phyloP scores from a whole-genome alignment of 2,329 filamentous ascomycete species.

The Hymenoscyphus occultus region DNA sequence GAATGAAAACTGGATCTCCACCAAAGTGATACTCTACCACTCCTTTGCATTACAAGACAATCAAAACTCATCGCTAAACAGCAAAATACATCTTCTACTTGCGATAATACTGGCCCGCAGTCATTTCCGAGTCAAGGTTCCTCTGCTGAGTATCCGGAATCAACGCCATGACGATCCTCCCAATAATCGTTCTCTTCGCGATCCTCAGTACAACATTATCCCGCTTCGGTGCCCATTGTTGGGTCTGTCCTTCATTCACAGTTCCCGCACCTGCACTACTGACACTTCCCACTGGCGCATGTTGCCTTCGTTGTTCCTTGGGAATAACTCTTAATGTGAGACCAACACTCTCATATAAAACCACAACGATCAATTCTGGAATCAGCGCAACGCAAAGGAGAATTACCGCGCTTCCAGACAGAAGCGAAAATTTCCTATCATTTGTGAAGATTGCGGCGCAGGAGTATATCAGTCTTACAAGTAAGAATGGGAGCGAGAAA shows the following conservation, averaged over 20 bases:
- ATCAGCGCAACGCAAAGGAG: constrained; percentile 47
- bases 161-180: constrained; percentile 24
- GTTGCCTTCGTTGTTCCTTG: constrained; percentile 10
- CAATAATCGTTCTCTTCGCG: constrained; percentile 32
- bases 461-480: constrained; percentile 49
- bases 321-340: constrained; percentile 38
- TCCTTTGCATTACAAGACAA: no score
- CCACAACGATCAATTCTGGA: constrained; percentile 49
- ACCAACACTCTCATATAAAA: constrained; percentile 42
- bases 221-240: background rate
- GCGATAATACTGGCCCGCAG: background rate
- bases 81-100: background rate
- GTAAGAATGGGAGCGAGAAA: constrained; percentile 46
- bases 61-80: no score
- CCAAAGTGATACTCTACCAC: no score
- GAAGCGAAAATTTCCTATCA: constrained; percentile 43
- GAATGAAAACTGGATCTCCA: no score
- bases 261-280: constrained; percentile 7
- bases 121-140: constrained; percentile 12
- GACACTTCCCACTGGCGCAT: constrained; percentile 11
- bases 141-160: constrained; percentile 6
- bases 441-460: constrained; percentile 43
- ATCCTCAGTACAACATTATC: constrained; percentile 22
- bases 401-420: constrained; percentile 41
- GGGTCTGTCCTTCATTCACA: background rate